Percentiles rank a stretch among this genome's conserved stretches.
Conservation (phyloP, 2,329 filamentous ascomycete species). For the Sporothrix schenckii region DNA sequence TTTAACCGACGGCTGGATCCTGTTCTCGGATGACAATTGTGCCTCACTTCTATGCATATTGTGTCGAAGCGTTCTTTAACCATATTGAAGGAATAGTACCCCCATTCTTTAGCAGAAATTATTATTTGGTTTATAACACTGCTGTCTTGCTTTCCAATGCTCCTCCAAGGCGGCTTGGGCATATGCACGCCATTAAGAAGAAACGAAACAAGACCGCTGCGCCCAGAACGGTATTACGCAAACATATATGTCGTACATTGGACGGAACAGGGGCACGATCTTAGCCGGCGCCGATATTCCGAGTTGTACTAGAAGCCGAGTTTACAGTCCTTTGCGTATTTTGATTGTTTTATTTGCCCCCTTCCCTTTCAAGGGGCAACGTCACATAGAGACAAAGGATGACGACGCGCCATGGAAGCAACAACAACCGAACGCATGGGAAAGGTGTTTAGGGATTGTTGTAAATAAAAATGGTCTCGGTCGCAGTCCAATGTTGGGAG, state of each 20-base stretch:
- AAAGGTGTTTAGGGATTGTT: slow-evolving; percentile 7
- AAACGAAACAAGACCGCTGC: background rate
- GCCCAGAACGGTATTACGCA: slow-evolving; percentile 10
- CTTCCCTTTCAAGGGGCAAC: background rate
- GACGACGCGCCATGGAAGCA: slow-evolving; percentile 4
- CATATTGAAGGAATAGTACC: background rate
- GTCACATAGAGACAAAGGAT: background rate
- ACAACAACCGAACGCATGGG: slow-evolving; percentile 25
- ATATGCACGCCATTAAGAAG: slow-evolving; percentile 5
- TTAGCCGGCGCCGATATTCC: slow-evolving; percentile 28
- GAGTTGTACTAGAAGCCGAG: background rate
- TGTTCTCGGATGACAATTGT: background rate
- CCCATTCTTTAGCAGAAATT: background rate
- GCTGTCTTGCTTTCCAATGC: background rate
- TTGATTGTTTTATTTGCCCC: background rate
- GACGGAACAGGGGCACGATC: slow-evolving; percentile 4
- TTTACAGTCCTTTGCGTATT: background rate
- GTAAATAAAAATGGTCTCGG: background rate
- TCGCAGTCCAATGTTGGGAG: background rate
- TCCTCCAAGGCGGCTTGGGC: background rate
- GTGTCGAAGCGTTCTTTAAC: background rate
- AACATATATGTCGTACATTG: background rate
- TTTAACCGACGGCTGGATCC: background rate
- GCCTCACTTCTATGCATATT: background rate
- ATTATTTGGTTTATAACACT: slow-evolving; percentile 5